Conservation (phyloP, 148 eudicot species). For the Heliosperma pusillum region DNA sequence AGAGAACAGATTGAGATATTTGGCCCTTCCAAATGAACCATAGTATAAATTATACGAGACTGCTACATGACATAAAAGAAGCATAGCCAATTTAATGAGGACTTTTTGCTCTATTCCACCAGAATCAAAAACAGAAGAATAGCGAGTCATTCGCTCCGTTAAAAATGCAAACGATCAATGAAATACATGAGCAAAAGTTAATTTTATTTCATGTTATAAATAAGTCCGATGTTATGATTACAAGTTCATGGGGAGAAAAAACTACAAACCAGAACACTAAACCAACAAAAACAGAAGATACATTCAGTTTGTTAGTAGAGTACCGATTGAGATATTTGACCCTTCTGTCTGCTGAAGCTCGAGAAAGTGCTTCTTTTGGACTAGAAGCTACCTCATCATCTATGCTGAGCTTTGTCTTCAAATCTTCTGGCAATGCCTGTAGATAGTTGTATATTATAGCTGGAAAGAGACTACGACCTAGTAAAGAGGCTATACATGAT, state of each 20-base stretch:
- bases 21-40: no score
- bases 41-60: background rate
- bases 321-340: constrained; percentile 75
- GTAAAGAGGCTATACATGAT: constrained; percentile 10
- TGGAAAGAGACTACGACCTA: constrained; percentile 15
- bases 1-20: no score
- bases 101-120: background rate
- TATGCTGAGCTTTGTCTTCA: constrained; percentile 87
- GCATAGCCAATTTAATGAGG: no score
- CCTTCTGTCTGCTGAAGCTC: constrained; percentile 89
- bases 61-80: background rate
- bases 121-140: no score
- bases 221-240: background rate
- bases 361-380: constrained; percentile 94
- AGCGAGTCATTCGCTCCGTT: no score
- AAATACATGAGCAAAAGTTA: no score
- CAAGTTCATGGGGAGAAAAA: background rate
- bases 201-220: background rate
- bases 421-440: constrained; percentile 91
- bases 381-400: constrained; percentile 81
- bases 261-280: background rate
- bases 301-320: background rate
- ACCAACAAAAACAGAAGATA: background rate
- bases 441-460: background rate
- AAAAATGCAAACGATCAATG: no score